These are phyloP conservation scores for Solanum virginianum DNA, from an alignment of 257 asterid genomes.

Conservation along the genomic window DNA sequence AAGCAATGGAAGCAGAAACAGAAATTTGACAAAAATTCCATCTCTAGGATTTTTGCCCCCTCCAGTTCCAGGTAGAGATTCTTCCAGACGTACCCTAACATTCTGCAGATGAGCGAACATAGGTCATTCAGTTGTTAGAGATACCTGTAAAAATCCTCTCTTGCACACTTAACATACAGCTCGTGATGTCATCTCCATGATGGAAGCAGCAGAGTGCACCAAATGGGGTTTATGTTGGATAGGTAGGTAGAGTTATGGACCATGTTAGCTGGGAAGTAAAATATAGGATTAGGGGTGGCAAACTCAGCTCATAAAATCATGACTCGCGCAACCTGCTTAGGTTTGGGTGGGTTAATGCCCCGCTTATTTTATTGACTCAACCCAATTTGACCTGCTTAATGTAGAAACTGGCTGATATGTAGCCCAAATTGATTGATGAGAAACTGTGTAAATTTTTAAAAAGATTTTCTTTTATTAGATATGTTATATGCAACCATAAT, in stretches of 20 bases:
- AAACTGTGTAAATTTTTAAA: neutral
- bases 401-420: neutral
- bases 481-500: neutral
- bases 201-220: neutral
- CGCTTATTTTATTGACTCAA: neutral
- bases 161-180: neutral
- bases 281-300: neutral
- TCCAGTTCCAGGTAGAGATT: slow-evolving; percentile 82
- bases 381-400: neutral
- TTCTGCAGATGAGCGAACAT: slow-evolving; percentile 37
- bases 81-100: slow-evolving; percentile 58
- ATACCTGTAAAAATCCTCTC: neutral
- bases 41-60: slow-evolving; percentile 84
- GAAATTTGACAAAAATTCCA: slow-evolving; percentile 51
- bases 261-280: neutral
- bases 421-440: neutral
- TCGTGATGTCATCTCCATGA: neutral
- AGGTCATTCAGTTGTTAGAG: slow-evolving; percentile 1
- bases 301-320: neutral
- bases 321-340: neutral
- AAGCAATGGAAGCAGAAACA: slow-evolving; percentile 53
- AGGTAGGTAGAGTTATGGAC: neutral
- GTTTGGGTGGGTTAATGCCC: neutral
- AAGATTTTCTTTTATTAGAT: neutral
- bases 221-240: neutral